These are phyloP conservation scores for Calonectria leucothoes DNA, from an alignment of 2,329 filamentous ascomycete species.

Conservation along the genomic window DNA sequence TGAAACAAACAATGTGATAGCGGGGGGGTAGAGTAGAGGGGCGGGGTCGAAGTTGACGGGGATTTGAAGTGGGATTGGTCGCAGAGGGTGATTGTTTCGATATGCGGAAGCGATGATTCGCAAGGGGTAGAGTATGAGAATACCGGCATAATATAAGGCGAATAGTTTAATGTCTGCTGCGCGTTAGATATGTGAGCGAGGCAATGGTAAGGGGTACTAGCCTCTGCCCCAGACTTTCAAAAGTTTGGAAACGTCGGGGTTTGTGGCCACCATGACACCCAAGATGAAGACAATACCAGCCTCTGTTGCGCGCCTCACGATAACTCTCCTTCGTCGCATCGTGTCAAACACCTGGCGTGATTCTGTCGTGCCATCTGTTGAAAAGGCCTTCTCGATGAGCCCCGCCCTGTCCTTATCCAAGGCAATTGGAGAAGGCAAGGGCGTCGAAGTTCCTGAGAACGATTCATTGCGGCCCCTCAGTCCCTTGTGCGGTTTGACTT, in stretches of 20 bases:
- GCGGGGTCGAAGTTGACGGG: conserved; percentile 90
- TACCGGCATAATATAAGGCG: conserved; percentile 48
- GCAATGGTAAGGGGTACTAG: conserved; percentile 42
- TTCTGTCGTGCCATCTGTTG: conserved; percentile 26
- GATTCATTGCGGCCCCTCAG: conserved; percentile 71
- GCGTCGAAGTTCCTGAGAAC: conserved; percentile 67
- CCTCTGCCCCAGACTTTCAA: conserved; percentile 62
- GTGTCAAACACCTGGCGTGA: conserved; percentile 38
- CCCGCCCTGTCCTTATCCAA: conserved; percentile 55
- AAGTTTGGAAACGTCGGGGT: conserved; percentile 58
- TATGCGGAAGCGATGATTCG: conserved; percentile 65
- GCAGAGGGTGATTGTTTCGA: conserved; percentile 51
- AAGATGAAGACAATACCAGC: conserved; percentile 62
- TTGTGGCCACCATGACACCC: conserved; percentile 59
- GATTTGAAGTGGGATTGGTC: conserved; percentile 60
- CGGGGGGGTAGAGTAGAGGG: conserved; percentile 86
- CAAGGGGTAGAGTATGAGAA: conserved; percentile 69
- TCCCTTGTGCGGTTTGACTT: conserved; percentile 79
- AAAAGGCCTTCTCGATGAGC: conserved; percentile 31
- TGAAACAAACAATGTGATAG: conserved; percentile 81
- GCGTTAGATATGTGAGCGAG: not conserved
- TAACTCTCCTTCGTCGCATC: conserved; percentile 59
- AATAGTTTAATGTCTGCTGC: conserved; percentile 57
- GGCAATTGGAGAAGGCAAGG: conserved; percentile 61
- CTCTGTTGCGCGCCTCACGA: conserved; percentile 65